Conservation (phyloP, 192 early-diverging fungal species). For the Backusella sp. region DNA sequence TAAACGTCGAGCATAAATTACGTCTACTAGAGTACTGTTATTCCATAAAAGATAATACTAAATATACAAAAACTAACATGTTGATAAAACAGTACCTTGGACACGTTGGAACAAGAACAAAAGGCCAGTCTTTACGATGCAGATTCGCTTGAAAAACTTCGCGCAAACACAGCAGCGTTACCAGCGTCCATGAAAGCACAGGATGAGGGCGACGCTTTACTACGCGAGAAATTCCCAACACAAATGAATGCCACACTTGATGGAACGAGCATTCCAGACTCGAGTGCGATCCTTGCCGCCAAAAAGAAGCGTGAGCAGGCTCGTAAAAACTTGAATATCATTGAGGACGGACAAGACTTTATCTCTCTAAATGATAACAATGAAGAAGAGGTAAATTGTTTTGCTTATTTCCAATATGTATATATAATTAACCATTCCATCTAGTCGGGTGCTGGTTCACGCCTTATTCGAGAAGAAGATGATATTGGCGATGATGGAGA, state of each 20-base stretch:
- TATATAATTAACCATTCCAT: not conserved
- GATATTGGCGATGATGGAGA: constrained; percentile 57
- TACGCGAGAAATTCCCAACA: constrained; percentile 46
- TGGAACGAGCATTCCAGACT: constrained; percentile 43
- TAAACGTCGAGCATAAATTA: constrained; percentile 21
- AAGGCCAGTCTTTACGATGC: constrained; percentile 21
- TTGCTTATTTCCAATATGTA: too few relatives aligned
- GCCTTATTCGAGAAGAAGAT: constrained; percentile 58
- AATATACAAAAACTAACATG: not conserved
- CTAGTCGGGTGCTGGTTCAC: constrained; percentile 16
- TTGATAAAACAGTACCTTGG: not conserved
- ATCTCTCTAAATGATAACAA: constrained; percentile 27
- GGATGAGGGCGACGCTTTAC: constrained; percentile 24
- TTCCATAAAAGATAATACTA: not conserved
- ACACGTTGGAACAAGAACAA: not conserved
- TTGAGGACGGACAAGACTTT: constrained; percentile 32
- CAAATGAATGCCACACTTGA: constrained; percentile 33
- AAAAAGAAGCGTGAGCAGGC: constrained; percentile 54
- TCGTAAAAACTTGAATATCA: constrained; percentile 36
- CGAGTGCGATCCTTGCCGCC: constrained; percentile 49
- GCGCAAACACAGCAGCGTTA: constrained; percentile 21
- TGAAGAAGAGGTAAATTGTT: not conserved
- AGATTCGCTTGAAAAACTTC: constrained; percentile 17
- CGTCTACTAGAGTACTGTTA: constrained; percentile 21
- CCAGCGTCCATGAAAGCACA: constrained; percentile 17